Conservation (phyloP, 2,329 filamentous ascomycete genomes). For the Endoconidiophora polonica region DNA sequence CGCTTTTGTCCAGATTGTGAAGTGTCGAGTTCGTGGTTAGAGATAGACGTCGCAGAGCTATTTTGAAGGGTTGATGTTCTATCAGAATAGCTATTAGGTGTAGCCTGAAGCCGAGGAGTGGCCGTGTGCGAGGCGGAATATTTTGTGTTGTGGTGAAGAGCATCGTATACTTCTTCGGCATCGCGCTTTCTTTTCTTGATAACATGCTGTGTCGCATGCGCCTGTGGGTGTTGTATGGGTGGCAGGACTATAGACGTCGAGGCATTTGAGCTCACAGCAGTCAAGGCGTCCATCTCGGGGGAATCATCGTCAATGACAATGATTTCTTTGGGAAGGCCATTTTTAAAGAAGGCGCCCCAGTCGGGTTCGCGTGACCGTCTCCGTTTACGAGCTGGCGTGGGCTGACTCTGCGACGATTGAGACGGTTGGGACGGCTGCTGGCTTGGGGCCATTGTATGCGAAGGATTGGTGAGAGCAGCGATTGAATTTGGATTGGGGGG, state of each 20-base stretch:
- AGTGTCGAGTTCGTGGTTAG: constrained; percentile 47
- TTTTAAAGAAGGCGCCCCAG: constrained; percentile 69
- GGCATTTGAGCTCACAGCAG: constrained; percentile 15
- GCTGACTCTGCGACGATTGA: constrained; percentile 11
- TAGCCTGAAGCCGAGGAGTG: constrained; percentile 50
- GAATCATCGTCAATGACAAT: constrained; percentile 70
- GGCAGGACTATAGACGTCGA: constrained; percentile 10
- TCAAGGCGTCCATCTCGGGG: constrained; percentile 34
- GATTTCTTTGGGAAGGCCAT: constrained; percentile 68
- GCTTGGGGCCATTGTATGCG: constrained; percentile 10
- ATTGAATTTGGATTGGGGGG: constrained; percentile 7
- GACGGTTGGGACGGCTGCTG: constrained; percentile 18
- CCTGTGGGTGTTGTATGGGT: constrained; percentile 16
- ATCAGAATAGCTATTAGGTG: constrained; percentile 57
- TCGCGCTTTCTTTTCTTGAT: constrained; percentile 62
- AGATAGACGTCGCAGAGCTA: constrained; percentile 72
- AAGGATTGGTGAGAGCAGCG: constrained; percentile 1
- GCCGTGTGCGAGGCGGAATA: constrained; percentile 55
- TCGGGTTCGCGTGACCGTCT: constrained; percentile 49
- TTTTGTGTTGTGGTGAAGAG: constrained; percentile 55
- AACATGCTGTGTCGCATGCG: constrained; percentile 27
- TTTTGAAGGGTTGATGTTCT: constrained; percentile 66
- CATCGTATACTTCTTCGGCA: constrained; percentile 36
- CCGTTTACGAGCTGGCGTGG: constrained; percentile 26
- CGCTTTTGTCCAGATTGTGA: constrained; percentile 66